These are phyloP conservation scores for Neopestalotiopsis sp. DNA, from an alignment of 2,329 filamentous ascomycete species.

Conservation along the genomic window DNA sequence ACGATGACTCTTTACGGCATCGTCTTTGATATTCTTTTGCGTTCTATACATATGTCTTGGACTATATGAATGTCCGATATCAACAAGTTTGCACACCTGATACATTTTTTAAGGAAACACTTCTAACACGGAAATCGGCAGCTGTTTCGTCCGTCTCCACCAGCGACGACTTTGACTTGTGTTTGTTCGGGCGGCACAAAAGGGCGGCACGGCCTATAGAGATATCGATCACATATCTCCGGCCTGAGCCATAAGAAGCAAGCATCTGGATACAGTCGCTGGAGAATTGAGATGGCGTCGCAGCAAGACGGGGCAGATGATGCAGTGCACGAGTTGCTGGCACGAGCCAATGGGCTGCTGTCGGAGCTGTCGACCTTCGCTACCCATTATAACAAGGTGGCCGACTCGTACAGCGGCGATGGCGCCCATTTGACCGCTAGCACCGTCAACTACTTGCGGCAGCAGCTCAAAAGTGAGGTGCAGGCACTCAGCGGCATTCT, in stretches of 20 bases:
- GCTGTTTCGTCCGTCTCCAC: too few relatives aligned
- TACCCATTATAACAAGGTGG: constrained; percentile 2
- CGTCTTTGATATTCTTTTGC: neutral
- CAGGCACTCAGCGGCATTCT: constrained; percentile 14
- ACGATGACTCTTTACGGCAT: neutral
- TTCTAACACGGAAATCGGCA: too few relatives aligned
- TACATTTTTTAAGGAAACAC: neutral
- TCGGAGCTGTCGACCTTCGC: constrained; percentile 15
- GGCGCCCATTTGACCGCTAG: constrained; percentile 8
- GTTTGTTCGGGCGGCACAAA: neutral
- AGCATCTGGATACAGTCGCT: neutral
- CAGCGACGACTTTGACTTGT: too few relatives aligned
- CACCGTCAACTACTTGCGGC: constrained; percentile 10
- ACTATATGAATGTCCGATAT: neutral
- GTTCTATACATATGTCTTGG: neutral
- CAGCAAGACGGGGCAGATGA: neutral
- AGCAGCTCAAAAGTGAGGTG: constrained; percentile 17
- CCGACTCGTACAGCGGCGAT: constrained; percentile 1
- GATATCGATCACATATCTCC: neutral
- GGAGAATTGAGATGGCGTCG: neutral
- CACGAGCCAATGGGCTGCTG: constrained; percentile 6
- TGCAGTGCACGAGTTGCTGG: constrained; percentile 1
- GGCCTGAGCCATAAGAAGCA: neutral
- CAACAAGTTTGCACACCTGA: neutral
- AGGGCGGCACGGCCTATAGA: neutral